phyloP scores from a whole-genome alignment of 768 basidiomycete genomes.

The Multifurca ochricompacta region DNA sequence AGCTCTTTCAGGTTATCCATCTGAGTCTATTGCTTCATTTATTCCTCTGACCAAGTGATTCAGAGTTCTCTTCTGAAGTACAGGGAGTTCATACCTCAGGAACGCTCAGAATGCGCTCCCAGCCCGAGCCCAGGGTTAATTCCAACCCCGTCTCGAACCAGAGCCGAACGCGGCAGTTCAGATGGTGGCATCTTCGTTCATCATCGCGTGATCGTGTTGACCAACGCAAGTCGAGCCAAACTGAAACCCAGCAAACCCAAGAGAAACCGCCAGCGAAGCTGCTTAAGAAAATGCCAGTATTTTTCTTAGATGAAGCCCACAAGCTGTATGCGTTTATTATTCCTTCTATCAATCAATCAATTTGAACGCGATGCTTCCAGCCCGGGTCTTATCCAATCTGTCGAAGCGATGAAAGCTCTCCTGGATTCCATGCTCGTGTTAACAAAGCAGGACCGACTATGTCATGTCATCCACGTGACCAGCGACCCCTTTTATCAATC shows the following conservation, averaged over 20 bases:
- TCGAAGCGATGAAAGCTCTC: conserved; percentile 75
- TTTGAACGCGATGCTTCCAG: conserved; percentile 30
- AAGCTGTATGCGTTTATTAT: conserved; percentile 50
- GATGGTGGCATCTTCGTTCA: conserved; percentile 17
- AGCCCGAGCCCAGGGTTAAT: not conserved
- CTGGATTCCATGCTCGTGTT: conserved; percentile 81
- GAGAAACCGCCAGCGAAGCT: conserved; percentile 31
- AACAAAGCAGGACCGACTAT: conserved; percentile 81
- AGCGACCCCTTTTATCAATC: conserved; percentile 83
- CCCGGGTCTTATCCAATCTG: conserved; percentile 66
- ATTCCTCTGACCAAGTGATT: conserved; percentile 11
- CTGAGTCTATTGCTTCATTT: not conserved
- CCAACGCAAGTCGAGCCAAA: conserved; percentile 2
- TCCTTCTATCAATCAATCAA: not conserved
- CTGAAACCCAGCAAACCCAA: conserved; percentile 24
- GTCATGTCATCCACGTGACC: conserved; percentile 75
- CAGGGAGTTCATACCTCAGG: conserved; percentile 25
- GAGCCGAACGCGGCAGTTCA: conserved; percentile 4
- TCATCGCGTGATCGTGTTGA: conserved; percentile 6
- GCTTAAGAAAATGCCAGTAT: conserved; percentile 66
- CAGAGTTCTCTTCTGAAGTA: conserved; percentile 27
- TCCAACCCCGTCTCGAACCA: conserved; percentile 8
- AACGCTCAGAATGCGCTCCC: not conserved
- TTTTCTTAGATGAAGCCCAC: conserved; percentile 84
- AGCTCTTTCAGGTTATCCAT: conserved; percentile 59